Evolutionary conservation across 305 asterid genomes (phyloP).

Genomic region (Plantago coronopus): DNA sequence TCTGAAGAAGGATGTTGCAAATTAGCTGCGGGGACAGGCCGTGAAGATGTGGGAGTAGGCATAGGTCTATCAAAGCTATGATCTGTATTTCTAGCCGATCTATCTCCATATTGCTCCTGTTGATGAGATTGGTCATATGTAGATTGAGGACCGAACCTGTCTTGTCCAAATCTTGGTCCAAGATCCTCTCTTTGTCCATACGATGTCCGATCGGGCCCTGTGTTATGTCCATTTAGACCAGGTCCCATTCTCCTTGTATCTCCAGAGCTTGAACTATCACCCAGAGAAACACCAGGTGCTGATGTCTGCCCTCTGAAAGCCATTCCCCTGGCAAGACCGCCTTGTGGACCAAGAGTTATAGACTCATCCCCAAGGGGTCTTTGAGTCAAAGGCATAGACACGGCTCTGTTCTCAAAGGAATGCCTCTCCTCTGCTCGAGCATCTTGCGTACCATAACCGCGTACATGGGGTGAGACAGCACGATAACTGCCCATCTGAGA

Average conservation of each 20-base stretch:
- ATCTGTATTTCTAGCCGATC: conserved; percentile 47
- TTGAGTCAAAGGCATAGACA: conserved; percentile 47
- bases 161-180: conserved; percentile 46
- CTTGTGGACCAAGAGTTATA: conserved; percentile 90
- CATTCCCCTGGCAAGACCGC: conserved; percentile 94
- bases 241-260: conserved; percentile 52
- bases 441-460: conserved; percentile 56
- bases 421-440: conserved; percentile 42
- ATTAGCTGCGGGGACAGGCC: conserved; percentile 34
- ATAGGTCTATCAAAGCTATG: conserved; percentile 44
- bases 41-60: conserved; percentile 43
- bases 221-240: conserved; percentile 57
- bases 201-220: conserved; percentile 47
- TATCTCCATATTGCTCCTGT: conserved; percentile 42
- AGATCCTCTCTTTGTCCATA: conserved; percentile 63
- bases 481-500: conserved; percentile 42
- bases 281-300: conserved; percentile 32
- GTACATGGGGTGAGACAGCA: conserved; percentile 43
- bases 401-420: conserved; percentile 38
- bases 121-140: conserved; percentile 38
- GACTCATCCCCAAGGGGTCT: conserved; percentile 48
- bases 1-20: conserved; percentile 43
- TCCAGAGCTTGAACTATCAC: conserved; percentile 41
- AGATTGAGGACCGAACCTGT: conserved; percentile 39
- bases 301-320: conserved; percentile 72